A percentile compares a stretch with the other conserved stretches of the same genome.
Evolutionary conservation across 2,329 filamentous ascomycete genomes (phyloP).

Genomic region (Teratosphaeria nubilosa): DNA sequence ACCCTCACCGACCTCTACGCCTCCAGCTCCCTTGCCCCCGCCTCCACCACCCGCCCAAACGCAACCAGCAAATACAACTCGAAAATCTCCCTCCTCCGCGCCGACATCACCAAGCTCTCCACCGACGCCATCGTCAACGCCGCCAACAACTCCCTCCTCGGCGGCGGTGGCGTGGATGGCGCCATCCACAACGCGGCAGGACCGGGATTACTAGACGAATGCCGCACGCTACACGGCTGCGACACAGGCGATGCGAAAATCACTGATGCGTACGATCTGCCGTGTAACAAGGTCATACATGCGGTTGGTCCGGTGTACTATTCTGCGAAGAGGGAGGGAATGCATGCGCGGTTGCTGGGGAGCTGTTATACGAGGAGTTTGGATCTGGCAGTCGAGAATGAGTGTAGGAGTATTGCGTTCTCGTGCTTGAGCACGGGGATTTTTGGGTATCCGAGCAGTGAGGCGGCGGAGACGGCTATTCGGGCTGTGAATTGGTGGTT

Average conservation of each 20-base stretch:
- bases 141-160: constrained; percentile 66
- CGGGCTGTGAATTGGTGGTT: constrained; percentile 49
- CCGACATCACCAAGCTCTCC: constrained; percentile 71
- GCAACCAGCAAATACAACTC: constrained; percentile 51
- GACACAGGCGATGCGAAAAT: constrained; percentile 72
- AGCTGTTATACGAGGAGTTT: constrained; percentile 63
- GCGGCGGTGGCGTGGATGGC: constrained; percentile 73
- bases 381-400: constrained; percentile 57
- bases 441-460: constrained; percentile 71
- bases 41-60: constrained; percentile 24
- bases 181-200: constrained; percentile 80
- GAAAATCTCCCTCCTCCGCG: constrained; percentile 58
- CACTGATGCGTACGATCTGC: constrained; percentile 65
- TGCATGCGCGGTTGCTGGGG: constrained; percentile 37
- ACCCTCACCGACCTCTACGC: constrained; percentile 58
- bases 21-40: constrained; percentile 36
- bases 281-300: constrained; percentile 73
- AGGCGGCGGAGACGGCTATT: constrained; percentile 65
- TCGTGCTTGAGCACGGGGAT: constrained; percentile 77
- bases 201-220: constrained; percentile 56
- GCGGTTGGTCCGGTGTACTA: constrained; percentile 77
- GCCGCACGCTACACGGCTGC: constrained; percentile 61
- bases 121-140: constrained; percentile 88
- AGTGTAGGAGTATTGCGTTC: constrained; percentile 67
- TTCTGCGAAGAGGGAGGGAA: constrained; percentile 27